Percentiles rank a stretch among this genome's conserved stretches.
These are phyloP conservation scores for Chlorociboria aeruginascens DNA, from an alignment of 495 filamentous ascomycete genomes.

Conservation along the genomic window DNA sequence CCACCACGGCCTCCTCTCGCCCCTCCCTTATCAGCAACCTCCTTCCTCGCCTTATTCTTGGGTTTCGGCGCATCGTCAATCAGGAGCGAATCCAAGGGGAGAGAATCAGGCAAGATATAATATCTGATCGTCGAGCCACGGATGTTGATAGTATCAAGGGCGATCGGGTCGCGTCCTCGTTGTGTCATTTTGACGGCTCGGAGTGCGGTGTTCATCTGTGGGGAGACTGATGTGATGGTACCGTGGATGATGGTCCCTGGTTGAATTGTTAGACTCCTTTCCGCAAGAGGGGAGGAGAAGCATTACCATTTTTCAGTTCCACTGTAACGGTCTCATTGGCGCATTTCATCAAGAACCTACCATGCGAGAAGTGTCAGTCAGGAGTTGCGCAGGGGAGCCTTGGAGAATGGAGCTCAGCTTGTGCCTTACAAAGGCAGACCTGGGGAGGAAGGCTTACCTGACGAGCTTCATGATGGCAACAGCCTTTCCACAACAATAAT, in stretches of 20 bases:
- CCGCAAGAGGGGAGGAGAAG: background rate
- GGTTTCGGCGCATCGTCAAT: conserved; percentile 96
- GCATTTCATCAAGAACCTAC: conserved; percentile 97
- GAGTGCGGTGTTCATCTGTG: conserved; percentile 92
- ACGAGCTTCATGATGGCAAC: conserved; percentile 83
- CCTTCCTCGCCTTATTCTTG: conserved; percentile 98
- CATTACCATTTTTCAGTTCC: conserved; percentile 89
- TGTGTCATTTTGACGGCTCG: conserved; percentile 92
- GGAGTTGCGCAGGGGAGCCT: conserved; percentile 15
- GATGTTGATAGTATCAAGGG: conserved; percentile 92
- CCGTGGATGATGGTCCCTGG: conserved; percentile 87
- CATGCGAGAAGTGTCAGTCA: conserved; percentile 27
- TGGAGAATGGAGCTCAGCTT: conserved; percentile 19
- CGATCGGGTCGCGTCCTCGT: conserved; percentile 71
- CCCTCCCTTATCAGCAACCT: conserved; percentile 53
- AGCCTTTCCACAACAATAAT: background rate
- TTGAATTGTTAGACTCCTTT: conserved; percentile 6
- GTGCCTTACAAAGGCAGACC: conserved; percentile 9
- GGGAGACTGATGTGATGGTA: conserved; percentile 88
- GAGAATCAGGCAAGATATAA: conserved; percentile 85
- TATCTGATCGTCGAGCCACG: conserved; percentile 89
- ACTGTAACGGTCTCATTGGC: conserved; percentile 94
- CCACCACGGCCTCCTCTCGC: conserved; percentile 41
- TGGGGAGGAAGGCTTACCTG: conserved; percentile 49
- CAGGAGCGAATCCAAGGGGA: conserved; percentile 86